Conservation (phyloP, 1,284 basidiomycete genomes). For the Puccinia coronata region DNA sequence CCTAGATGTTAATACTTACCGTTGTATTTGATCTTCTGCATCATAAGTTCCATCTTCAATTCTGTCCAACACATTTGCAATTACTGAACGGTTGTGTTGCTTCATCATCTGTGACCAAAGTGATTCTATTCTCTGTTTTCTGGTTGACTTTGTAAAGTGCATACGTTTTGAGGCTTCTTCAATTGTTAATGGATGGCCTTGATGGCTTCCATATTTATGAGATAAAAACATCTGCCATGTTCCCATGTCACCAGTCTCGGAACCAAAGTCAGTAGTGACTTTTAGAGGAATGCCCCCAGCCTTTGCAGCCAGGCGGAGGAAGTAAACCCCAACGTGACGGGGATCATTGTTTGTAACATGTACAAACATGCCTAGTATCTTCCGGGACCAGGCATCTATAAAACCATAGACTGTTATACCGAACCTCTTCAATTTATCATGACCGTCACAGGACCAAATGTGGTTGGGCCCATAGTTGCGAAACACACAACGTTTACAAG, state of each 20-base stretch:
- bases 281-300: constrained; percentile 5
- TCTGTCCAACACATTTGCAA: neutral
- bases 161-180: neutral
- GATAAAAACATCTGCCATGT: neutral
- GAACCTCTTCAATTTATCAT: constrained; percentile 3
- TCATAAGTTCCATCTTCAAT: neutral
- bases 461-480: neutral
- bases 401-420: neutral
- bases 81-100: neutral
- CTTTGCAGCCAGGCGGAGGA: neutral
- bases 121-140: constrained; percentile 11
- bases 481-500: neutral
- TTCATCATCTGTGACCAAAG: constrained; percentile 4
- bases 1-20: neutral
- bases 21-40: neutral
- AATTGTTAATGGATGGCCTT: neutral
- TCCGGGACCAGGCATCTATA: constrained; percentile 4
- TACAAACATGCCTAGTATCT: constrained; percentile 3
- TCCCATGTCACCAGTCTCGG: constrained; percentile 2
- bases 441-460: neutral
- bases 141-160: neutral
- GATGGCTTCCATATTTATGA: neutral
- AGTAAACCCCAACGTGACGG: constrained; percentile 10
- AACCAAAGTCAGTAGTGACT: neutral
- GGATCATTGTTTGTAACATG: constrained; percentile 25